phyloP scores from a whole-genome alignment of 106 monocot genomes.

The Allium cepa region DNA sequence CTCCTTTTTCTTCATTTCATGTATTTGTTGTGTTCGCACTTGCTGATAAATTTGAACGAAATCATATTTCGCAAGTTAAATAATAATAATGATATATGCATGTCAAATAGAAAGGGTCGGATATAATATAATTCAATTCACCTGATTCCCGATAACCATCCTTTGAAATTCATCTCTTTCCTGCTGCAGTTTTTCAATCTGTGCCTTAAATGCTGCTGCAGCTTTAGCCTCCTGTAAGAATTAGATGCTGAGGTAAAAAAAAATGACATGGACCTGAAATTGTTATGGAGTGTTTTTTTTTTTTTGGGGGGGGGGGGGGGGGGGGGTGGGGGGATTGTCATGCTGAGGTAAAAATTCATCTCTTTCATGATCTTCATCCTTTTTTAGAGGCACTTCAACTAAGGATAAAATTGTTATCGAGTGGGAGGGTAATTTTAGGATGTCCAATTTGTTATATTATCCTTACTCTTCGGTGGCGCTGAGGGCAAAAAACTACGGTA shows the following conservation, averaged over 20 bases:
- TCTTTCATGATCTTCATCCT: too few species aligned
- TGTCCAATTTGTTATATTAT: too few species aligned
- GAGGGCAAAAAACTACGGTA: too few species aligned
- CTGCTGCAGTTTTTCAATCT: constrained; percentile 93
- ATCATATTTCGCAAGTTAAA: neutral
- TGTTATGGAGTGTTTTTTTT: too few species aligned
- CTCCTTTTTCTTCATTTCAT: constrained; percentile 99
- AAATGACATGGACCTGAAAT: neutral
- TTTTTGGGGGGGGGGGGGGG: too few species aligned
- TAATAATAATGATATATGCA: too few species aligned
- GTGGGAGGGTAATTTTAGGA: too few species aligned
- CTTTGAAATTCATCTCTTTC: constrained; percentile 98
- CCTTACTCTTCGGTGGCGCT: too few species aligned
- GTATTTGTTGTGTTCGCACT: constrained; percentile 95
- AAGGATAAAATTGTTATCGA: too few species aligned
- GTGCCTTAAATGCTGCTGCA: constrained; percentile 70
- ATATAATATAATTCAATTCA: constrained; percentile 5
- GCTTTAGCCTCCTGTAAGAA: constrained; percentile 79
- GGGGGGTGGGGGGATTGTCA: too few species aligned
- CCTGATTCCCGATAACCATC: constrained; percentile 99
- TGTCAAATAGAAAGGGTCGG: neutral
- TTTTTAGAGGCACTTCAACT: too few species aligned
- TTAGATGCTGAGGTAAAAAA: constrained; percentile 2
- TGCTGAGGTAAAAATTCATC: too few species aligned
- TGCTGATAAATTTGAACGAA: constrained; percentile 37